These are phyloP conservation scores for Penicillium sumatraense DNA, from an alignment of 2,329 filamentous ascomycete species.

Conservation along the genomic window DNA sequence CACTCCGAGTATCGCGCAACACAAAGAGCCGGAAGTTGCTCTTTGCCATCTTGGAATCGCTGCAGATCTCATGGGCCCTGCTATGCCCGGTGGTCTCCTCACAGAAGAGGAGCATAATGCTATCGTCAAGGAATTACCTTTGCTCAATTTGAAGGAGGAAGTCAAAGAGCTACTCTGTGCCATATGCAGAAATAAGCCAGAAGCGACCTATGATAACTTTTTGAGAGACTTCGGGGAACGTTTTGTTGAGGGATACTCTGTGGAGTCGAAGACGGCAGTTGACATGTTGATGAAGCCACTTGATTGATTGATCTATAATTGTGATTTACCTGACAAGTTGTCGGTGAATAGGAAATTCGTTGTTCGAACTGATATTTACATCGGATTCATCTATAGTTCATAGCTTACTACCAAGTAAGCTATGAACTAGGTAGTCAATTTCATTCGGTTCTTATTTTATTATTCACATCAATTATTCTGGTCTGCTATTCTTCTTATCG, in stretches of 20 bases:
- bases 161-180: conserved; percentile 46
- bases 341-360: too few relatives aligned
- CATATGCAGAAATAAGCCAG: conserved; percentile 48
- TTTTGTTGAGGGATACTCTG: conserved; percentile 8
- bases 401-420: too few relatives aligned
- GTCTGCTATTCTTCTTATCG: too few relatives aligned
- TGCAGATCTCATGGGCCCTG: conserved; percentile 46
- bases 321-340: too few relatives aligned
- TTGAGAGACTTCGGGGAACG: conserved; percentile 29
- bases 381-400: too few relatives aligned
- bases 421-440: too few relatives aligned
- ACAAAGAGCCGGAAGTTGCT: conserved; percentile 52
- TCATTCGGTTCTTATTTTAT: too few relatives aligned
- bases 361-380: too few relatives aligned
- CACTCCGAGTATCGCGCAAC: conserved; percentile 39
- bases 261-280: background rate
- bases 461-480: too few relatives aligned
- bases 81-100: conserved; percentile 31
- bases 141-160: conserved; percentile 36
- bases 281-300: background rate
- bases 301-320: background rate
- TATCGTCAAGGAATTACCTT: conserved; percentile 42
- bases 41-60: conserved; percentile 38
- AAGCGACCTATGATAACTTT: conserved; percentile 44
- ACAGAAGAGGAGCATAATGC: conserved; percentile 37